Base-by-base conservation (phyloP, 352 stramenopile species). In the Pythium aquatile region DNA sequence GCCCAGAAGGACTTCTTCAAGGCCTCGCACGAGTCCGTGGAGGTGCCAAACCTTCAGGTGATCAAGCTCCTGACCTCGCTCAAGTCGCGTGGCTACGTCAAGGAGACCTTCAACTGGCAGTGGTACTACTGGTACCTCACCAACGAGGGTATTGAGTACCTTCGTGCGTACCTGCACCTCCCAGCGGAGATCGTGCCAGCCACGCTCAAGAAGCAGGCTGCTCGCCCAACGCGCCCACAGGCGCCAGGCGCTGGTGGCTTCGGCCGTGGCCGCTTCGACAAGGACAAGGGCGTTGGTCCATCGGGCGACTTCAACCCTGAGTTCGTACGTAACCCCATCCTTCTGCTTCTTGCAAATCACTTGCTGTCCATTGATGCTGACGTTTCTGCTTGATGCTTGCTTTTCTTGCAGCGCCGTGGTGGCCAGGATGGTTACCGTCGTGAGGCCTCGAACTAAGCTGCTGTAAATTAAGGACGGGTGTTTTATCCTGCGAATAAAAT, bases 121-220 rank as follows among this genome's bases (percentile, higher is more conserved):
- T 98, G 98, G 86, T 98, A 98, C 81, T 99, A 99, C 94, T 99
- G 96, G 87, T 99, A 99, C 90, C 87, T 99, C 55, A 99, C 97
- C 51, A 96, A 97, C 73, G 97, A 99, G 75, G 98, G 98, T 70
- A 98, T 99, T 74, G 96, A 99, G 72, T 99, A 99, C 90, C 90
- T 99, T 6, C 88, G 97, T 65, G 88, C 95, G 64, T 99, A 99
- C 87, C 78, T 99, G 63, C 96, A 98, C 75, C 81, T 99, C 55
- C 97, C 98, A 59, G 87, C 94, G 46, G 97, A 99, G 84, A 99
- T 99, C 85, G 97, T 99, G 52, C 98, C 98, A 64, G 92, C 91
- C 49, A 99, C 98, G 63, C 93, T 99, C 76, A 99, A 99, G 88
- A 99, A 99, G 85, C 86, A 95, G 76, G 87, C 87, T 44, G 87